These are phyloP conservation scores for Jatropha curcas DNA, from an alignment of 345 rosid genomes.

Conservation along the genomic window DNA sequence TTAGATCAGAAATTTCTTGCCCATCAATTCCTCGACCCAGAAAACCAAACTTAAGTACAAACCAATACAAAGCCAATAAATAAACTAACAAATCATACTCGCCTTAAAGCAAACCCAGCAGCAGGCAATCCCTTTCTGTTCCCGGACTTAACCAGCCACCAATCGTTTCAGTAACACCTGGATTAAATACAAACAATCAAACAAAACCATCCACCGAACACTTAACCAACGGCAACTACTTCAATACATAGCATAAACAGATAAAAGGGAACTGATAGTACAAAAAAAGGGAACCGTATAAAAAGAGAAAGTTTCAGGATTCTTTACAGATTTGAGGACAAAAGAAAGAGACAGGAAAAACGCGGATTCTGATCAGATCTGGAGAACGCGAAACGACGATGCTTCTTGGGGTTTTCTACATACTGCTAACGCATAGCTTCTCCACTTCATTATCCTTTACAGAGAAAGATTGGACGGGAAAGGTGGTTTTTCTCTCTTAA, in stretches of 20 bases:
- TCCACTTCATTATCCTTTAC: neutral
- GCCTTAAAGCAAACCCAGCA: slow-evolving; percentile 38
- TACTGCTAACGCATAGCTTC: neutral
- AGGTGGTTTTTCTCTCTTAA: no score
- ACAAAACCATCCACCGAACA: no score
- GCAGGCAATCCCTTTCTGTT: slow-evolving; percentile 35
- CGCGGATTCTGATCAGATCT: neutral
- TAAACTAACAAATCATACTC: slow-evolving; percentile 17
- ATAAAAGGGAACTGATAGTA: no score
- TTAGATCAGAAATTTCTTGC: no score
- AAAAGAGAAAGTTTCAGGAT: neutral
- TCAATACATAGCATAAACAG: neutral
- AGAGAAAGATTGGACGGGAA: no score
- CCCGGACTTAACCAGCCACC: slow-evolving; percentile 40
- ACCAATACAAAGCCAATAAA: no score
- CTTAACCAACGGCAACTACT: neutral
- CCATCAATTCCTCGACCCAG: neutral
- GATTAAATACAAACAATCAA: neutral
- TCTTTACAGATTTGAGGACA: slow-evolving; percentile 2
- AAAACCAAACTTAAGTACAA: neutral
- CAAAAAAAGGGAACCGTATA: neutral
- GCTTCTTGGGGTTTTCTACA: neutral
- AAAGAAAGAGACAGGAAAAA: slow-evolving; percentile 4
- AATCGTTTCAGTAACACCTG: slow-evolving; percentile 38
- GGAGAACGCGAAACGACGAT: neutral